Evolutionary conservation across 2,329 filamentous ascomycete genomes (phyloP).

Genomic region (Aspergillus puulaauensis): DNA sequence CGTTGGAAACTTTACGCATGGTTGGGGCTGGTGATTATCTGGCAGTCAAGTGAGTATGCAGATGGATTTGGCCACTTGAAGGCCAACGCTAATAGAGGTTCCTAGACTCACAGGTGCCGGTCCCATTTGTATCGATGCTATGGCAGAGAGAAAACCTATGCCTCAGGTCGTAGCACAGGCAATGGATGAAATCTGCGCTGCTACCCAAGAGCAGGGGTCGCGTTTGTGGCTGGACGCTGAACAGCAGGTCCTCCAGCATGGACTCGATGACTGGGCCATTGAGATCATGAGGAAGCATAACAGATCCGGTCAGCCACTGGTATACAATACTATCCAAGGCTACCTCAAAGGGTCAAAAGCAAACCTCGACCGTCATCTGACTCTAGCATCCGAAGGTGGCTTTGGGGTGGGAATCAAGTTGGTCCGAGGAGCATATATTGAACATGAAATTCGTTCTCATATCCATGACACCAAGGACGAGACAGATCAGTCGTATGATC

Average conservation of each 20-base stretch:
- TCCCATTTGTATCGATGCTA: slow-evolving; percentile 34
- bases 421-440: slow-evolving; percentile 49
- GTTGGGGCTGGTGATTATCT: slow-evolving; percentile 44
- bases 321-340: slow-evolving; percentile 48
- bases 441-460: slow-evolving; percentile 34
- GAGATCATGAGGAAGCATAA: slow-evolving; percentile 49
- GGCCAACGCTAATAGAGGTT: background rate
- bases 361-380: slow-evolving; percentile 40
- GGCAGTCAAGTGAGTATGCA: slow-evolving; percentile 39
- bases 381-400: slow-evolving; percentile 38
- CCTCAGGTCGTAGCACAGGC: slow-evolving; percentile 19
- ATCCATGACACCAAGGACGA: slow-evolving; percentile 41
- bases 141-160: slow-evolving; percentile 30
- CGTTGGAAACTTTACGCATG: slow-evolving; percentile 48
- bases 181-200: slow-evolving; percentile 38
- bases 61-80: too few relatives aligned
- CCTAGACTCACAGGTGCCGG: slow-evolving; percentile 47
- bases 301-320: slow-evolving; percentile 22
- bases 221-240: slow-evolving; percentile 51
- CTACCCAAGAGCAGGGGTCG: slow-evolving; percentile 33
- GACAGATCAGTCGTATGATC: slow-evolving; percentile 50
- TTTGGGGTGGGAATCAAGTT: slow-evolving; percentile 47
- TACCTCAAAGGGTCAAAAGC: slow-evolving; percentile 44
- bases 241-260: slow-evolving; percentile 44
- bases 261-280: slow-evolving; percentile 48